phyloP scores from a whole-genome alignment of 2,329 filamentous ascomycete genomes.

The Emergomyces pasteurianus region DNA sequence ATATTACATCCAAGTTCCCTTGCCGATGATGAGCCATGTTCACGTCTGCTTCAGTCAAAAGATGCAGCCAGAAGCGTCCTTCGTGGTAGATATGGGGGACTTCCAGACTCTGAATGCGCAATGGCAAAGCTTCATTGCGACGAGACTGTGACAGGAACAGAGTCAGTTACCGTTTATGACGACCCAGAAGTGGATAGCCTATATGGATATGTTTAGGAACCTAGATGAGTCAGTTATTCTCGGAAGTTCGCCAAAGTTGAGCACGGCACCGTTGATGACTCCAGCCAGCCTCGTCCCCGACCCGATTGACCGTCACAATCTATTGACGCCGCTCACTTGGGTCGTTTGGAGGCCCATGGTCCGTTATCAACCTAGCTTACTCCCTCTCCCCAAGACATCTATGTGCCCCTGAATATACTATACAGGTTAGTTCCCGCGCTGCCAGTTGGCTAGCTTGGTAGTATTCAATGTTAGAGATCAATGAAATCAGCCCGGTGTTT shows the following conservation, averaged over 20 bases:
- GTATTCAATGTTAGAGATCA: neutral
- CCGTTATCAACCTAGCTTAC: neutral
- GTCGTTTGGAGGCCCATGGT: neutral
- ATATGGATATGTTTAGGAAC: neutral
- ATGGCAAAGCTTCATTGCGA: neutral
- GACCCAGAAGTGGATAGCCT: neutral
- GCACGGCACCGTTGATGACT: too few species aligned
- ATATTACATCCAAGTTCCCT: neutral
- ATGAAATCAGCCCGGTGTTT: neutral
- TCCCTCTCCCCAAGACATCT: neutral
- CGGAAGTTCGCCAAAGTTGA: neutral
- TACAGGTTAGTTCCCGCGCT: neutral
- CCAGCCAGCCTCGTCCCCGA: too few species aligned
- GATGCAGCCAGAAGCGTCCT: neutral
- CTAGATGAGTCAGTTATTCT: neutral
- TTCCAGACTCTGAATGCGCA: neutral
- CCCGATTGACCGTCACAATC: too few species aligned
- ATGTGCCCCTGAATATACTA: neutral
- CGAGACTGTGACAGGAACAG: neutral
- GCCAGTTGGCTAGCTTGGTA: neutral
- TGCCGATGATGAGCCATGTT: neutral
- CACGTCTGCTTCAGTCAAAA: neutral
- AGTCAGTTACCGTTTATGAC: neutral
- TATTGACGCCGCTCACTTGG: neutral
- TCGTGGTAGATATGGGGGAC: neutral